These are phyloP conservation scores for Epichloe baconii DNA, from an alignment of 2,329 filamentous ascomycete species.

Conservation along the genomic window DNA sequence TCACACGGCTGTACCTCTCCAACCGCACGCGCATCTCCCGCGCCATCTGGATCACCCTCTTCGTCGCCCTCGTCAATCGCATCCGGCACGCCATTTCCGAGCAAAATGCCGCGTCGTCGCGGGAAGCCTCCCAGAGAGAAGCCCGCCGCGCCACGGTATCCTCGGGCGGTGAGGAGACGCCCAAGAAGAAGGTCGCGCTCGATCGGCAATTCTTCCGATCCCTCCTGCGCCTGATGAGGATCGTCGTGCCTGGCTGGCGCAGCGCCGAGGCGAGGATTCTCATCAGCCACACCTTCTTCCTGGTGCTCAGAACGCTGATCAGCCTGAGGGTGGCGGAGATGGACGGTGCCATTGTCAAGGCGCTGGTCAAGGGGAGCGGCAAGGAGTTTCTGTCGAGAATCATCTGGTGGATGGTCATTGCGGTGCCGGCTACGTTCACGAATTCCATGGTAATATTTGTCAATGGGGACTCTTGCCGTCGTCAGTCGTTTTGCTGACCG, in stretches of 20 bases:
- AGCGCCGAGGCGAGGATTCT: slow-evolving; percentile 80
- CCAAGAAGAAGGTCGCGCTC: slow-evolving; percentile 74
- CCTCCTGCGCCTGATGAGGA: slow-evolving; percentile 63
- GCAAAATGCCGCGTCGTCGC: slow-evolving; percentile 70
- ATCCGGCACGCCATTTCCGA: slow-evolving; percentile 85
- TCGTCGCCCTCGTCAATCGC: slow-evolving; percentile 70
- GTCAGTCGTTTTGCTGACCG: neutral
- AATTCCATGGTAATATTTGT: slow-evolving; percentile 71
- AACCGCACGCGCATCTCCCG: slow-evolving; percentile 75
- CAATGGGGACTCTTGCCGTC: neutral
- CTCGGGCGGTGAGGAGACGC: slow-evolving; percentile 23
- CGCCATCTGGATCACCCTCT: slow-evolving; percentile 69
- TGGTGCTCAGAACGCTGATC: slow-evolving; percentile 81
- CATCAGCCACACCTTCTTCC: slow-evolving; percentile 83
- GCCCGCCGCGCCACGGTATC: slow-evolving; percentile 36
- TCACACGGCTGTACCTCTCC: slow-evolving; percentile 61
- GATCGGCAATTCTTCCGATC: slow-evolving; percentile 73
- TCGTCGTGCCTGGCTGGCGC: slow-evolving; percentile 81
- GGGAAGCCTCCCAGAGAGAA: slow-evolving; percentile 46
- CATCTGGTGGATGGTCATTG: slow-evolving; percentile 97
- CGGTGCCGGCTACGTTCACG: slow-evolving; percentile 90
- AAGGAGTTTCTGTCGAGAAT: slow-evolving; percentile 80
- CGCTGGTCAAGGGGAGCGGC: slow-evolving; percentile 78
- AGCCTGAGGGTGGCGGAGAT: slow-evolving; percentile 93
- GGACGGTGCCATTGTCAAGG: slow-evolving; percentile 87